phyloP scores from a whole-genome alignment of 2,329 filamentous ascomycete species.

The Calonectria hawksworthii region DNA sequence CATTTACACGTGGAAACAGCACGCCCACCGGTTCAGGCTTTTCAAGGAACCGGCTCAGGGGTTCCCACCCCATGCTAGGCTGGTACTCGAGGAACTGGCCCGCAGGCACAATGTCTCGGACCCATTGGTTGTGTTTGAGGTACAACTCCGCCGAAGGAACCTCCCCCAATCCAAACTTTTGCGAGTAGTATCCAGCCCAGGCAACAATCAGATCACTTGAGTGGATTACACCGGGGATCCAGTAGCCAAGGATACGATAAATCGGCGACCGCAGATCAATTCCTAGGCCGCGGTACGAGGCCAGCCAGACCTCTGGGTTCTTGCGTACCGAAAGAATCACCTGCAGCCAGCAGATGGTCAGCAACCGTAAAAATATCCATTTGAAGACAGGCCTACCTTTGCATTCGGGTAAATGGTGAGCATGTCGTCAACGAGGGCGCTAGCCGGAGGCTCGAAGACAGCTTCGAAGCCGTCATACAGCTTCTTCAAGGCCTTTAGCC shows the following conservation, averaged over 20 bases:
- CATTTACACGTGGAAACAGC: constrained; percentile 36
- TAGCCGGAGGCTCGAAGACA: constrained; percentile 38
- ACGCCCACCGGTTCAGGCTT: constrained; percentile 21
- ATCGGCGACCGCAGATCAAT: constrained; percentile 34
- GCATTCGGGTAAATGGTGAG: constrained; percentile 32
- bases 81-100: constrained; percentile 35
- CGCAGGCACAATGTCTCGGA: constrained; percentile 30
- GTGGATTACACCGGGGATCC: constrained; percentile 37
- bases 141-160: constrained; percentile 33
- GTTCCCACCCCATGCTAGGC: constrained; percentile 38
- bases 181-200: constrained; percentile 33
- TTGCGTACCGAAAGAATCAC: constrained; percentile 37
- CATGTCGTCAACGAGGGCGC: constrained; percentile 36
- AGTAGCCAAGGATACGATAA: constrained; percentile 35
- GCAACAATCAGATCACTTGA: constrained; percentile 36
- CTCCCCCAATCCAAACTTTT: constrained; percentile 24
- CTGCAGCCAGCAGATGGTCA: neutral
- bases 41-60: constrained; percentile 24
- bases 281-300: constrained; percentile 35
- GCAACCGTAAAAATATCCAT: no score
- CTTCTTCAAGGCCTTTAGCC: constrained; percentile 32
- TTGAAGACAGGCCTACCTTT: constrained; percentile 17
- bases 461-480: constrained; percentile 37
- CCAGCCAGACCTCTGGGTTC: constrained; percentile 36
- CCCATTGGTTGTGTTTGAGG: constrained; percentile 35